Evolutionary conservation across 768 basidiomycete genomes (phyloP).

Genomic region (Tulasnella calospora): DNA sequence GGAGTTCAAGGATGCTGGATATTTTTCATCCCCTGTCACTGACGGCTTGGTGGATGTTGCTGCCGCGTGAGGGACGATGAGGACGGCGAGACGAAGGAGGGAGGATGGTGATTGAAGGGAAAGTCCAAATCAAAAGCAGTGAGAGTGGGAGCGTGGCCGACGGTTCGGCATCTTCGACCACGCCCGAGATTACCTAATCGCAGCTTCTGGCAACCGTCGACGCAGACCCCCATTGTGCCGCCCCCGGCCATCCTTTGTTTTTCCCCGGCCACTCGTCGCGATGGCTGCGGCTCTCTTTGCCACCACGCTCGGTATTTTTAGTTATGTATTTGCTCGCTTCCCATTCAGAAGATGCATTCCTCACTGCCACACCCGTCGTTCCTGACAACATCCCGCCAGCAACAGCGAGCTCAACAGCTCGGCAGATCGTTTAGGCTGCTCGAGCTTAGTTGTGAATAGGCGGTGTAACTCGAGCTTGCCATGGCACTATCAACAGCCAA

Average conservation of each 20-base stretch:
- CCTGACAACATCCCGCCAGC: no score
- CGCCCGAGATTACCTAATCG: not conserved
- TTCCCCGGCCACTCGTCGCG: not conserved
- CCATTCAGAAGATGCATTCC: no score
- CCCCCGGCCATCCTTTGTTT: not conserved
- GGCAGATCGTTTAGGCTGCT: no score
- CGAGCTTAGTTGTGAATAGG: no score
- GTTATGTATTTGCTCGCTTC: no score
- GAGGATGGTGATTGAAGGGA: not conserved
- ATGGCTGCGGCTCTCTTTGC: not conserved
- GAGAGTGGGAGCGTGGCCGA: not conserved
- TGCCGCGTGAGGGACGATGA: not conserved
- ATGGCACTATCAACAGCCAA: no score
- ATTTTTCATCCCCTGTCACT: slow-evolving; percentile 4
- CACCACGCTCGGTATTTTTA: not conserved
- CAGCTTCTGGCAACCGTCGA: not conserved
- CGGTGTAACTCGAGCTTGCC: no score
- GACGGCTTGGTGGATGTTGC: not conserved
- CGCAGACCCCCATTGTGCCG: not conserved
- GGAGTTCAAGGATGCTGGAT: not conserved
- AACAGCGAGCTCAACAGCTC: no score
- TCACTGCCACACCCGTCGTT: no score
- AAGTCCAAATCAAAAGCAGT: slow-evolving; percentile 5
- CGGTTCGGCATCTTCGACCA: not conserved
- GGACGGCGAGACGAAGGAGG: not conserved